Evolutionary conservation across 2,329 filamentous ascomycete species (phyloP).

Genomic region (Alternaria ventricosa): DNA sequence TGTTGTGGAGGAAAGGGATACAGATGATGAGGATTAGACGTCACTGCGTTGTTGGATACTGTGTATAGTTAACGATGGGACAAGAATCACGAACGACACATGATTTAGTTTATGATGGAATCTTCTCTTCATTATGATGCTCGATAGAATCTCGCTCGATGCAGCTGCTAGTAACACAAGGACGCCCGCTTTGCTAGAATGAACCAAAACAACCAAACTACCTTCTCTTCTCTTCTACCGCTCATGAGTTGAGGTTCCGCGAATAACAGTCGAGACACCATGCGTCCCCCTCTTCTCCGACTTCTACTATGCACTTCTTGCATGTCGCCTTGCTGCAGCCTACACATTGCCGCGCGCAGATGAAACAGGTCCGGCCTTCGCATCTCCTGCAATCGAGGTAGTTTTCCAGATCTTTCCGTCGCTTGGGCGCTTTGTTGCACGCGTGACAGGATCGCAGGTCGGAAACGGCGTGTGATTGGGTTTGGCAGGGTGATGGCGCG

Average conservation of each 20-base stretch:
- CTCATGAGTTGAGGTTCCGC: conserved; percentile 28
- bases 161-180: not conserved
- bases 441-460: conserved; percentile 66
- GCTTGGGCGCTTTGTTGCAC: conserved; percentile 69
- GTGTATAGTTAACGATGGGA: not conserved
- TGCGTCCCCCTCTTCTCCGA: conserved; percentile 68
- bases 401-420: conserved; percentile 69
- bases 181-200: conserved; percentile 1
- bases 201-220: not conserved
- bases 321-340: conserved; percentile 62
- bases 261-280: conserved; percentile 67
- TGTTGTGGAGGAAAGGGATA: conserved; percentile 15
- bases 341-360: conserved; percentile 71
- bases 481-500: conserved; percentile 2
- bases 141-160: not conserved
- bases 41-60: not conserved
- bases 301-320: conserved; percentile 72
- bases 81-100: not conserved
- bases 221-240: not conserved
- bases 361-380: conserved; percentile 67
- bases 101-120: not conserved
- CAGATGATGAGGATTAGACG: conserved; percentile 16
- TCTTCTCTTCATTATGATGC: not conserved
- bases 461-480: conserved; percentile 12
- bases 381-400: conserved; percentile 71